Percentiles rank a stretch among this genome's conserved stretches.
These are phyloP conservation scores for Coelastrella sp. DNA, from an alignment of 139 green algal genomes.

Conservation along the genomic window DNA sequence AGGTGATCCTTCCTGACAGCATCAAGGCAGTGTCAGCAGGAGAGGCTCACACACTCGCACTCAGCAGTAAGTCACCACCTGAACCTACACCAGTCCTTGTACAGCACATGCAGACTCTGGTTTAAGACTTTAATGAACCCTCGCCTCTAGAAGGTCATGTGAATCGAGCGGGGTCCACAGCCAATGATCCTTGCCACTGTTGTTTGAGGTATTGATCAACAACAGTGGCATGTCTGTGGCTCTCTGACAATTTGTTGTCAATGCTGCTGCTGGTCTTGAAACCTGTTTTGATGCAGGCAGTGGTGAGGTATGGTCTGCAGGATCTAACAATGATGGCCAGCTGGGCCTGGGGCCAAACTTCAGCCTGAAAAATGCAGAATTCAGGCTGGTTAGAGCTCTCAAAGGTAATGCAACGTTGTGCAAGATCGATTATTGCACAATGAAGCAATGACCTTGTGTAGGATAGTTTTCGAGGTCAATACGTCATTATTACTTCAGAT, in stretches of 20 bases:
- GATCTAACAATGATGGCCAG: constrained; percentile 55
- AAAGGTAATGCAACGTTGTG: constrained; percentile 32
- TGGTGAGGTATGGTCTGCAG: constrained; percentile 66
- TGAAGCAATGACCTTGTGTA: neutral
- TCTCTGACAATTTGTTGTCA: neutral
- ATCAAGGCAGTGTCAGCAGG: constrained; percentile 53
- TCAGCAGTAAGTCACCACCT: constrained; percentile 49
- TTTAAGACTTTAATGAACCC: too few relatives aligned
- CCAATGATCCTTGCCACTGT: too few relatives aligned
- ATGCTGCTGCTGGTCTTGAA: constrained; percentile 15
- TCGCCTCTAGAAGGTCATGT: too few relatives aligned
- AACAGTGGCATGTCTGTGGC: neutral
- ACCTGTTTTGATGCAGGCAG: constrained; percentile 21
- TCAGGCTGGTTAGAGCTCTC: constrained; percentile 59
- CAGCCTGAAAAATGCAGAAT: constrained; percentile 49
- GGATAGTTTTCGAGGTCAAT: too few relatives aligned
- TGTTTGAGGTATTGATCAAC: too few relatives aligned
- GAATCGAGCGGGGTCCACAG: too few relatives aligned
- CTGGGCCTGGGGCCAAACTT: constrained; percentile 54
- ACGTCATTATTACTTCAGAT: too few relatives aligned
- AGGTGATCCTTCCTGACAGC: constrained; percentile 63
- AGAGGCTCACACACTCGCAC: constrained; percentile 60
- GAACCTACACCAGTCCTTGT: neutral
- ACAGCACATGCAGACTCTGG: neutral
- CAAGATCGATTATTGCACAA: neutral